phyloP scores from a whole-genome alignment of 202 grass and related monocot species.

The Carex arenaria region DNA sequence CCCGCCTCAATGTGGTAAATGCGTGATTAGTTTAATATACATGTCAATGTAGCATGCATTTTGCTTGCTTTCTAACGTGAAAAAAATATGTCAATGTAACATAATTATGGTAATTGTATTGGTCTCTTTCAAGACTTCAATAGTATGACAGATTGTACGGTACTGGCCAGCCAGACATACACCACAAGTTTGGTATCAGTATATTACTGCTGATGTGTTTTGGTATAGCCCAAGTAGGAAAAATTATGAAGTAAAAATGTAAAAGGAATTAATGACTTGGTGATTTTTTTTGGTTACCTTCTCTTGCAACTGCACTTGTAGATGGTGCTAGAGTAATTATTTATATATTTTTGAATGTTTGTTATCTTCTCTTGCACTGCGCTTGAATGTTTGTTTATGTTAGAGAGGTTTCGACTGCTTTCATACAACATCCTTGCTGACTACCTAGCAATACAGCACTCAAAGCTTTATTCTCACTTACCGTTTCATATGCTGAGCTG shows the following conservation, averaged over 20 bases:
- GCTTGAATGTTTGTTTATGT: constrained; percentile 22
- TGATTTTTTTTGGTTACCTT: background rate
- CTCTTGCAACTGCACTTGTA: background rate
- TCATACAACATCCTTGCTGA: constrained; percentile 98
- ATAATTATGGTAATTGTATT: background rate
- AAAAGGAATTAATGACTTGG: background rate
- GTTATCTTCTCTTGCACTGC: background rate
- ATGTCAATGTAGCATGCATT: background rate
- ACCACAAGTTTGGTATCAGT: background rate
- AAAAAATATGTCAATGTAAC: background rate
- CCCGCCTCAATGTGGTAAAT: constrained; percentile 51
- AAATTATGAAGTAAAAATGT: background rate
- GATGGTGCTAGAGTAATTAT: background rate
- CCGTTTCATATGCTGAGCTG: constrained; percentile 52
- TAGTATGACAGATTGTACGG: background rate
- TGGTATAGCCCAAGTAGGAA: too few species aligned
- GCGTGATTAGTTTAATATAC: background rate
- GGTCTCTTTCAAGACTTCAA: background rate
- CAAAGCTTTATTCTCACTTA: constrained; percentile 59
- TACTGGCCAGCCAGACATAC: background rate
- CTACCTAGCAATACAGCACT: constrained; percentile 76
- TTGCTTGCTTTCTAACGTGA: background rate
- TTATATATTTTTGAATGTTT: background rate
- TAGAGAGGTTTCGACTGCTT: constrained; percentile 79
- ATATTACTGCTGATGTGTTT: background rate